phyloP scores from a whole-genome alignment of 208 protist genomes.

The Angomonas deanei region DNA sequence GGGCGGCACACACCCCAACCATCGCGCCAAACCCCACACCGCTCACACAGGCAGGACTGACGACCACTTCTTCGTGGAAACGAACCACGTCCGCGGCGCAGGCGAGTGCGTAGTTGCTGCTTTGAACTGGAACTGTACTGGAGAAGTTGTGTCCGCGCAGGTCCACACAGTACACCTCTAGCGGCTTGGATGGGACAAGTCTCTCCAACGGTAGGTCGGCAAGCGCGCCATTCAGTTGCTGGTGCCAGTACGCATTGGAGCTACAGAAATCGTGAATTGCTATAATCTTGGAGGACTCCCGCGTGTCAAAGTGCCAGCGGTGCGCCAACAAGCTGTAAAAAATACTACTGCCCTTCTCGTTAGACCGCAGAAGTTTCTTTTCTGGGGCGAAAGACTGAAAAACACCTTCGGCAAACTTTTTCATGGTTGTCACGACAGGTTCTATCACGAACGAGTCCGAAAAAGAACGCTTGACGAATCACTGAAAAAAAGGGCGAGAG shows the following conservation, averaged over 20 bases:
- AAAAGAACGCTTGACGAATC: neutral
- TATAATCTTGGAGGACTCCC: conserved; percentile 52
- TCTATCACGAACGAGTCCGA: neutral
- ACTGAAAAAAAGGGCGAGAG: neutral
- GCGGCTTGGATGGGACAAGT: conserved; percentile 40
- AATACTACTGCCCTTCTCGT: conserved; percentile 21
- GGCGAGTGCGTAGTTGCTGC: conserved; percentile 20
- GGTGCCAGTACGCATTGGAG: conserved; percentile 48
- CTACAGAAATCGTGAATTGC: conserved; percentile 74
- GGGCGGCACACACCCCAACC: conserved; percentile 48
- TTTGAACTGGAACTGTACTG: conserved; percentile 10
- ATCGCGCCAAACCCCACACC: conserved; percentile 76
- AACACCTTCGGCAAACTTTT: neutral
- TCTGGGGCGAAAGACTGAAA: neutral
- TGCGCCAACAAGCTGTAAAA: conserved; percentile 59
- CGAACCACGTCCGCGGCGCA: conserved; percentile 57
- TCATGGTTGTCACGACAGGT: neutral
- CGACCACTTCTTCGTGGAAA: conserved; percentile 44
- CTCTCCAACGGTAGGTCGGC: conserved; percentile 33
- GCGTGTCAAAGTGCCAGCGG: conserved; percentile 78
- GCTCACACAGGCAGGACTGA: conserved; percentile 29
- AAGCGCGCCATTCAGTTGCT: conserved; percentile 41
- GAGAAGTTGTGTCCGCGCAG: conserved; percentile 74
- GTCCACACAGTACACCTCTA: conserved; percentile 78
- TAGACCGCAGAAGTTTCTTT: neutral